A percentile compares a stretch with the other conserved stretches of the same genome.
Evolutionary conservation across 75 land plant genomes (phyloP).

Genomic region (Adiantum capillusveneris): DNA sequence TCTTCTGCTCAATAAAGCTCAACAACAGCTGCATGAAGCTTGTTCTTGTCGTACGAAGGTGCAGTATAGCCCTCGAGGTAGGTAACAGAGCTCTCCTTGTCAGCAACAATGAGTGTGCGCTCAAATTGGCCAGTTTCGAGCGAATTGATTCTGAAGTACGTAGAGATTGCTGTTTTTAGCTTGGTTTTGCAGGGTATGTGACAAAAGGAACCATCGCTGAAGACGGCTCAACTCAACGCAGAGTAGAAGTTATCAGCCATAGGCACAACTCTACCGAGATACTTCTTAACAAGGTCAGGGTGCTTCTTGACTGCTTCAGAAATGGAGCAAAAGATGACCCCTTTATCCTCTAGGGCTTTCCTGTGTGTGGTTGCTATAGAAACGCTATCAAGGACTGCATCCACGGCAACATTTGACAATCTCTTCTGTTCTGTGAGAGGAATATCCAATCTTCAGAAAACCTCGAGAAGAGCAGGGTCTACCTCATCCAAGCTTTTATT

Average conservation of each 20-base stretch:
- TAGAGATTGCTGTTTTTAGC: slow-evolving; percentile 95
- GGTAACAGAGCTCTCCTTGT: slow-evolving; percentile 72
- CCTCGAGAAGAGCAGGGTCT: slow-evolving; percentile 75
- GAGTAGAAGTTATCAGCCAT: slow-evolving; percentile 88
- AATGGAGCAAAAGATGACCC: slow-evolving; percentile 96
- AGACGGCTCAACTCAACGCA: slow-evolving; percentile 89
- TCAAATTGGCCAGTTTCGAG: slow-evolving; percentile 97
- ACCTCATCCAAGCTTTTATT: slow-evolving; percentile 92
- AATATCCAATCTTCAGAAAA: slow-evolving; percentile 68
- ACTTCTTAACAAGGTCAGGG: slow-evolving; percentile 83
- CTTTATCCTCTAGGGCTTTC: slow-evolving; percentile 61
- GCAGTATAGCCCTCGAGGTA: slow-evolving; percentile 99
- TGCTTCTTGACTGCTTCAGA: slow-evolving; percentile 88
- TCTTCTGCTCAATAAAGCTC: slow-evolving; percentile 83
- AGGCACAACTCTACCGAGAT: slow-evolving; percentile 86
- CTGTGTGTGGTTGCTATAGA: slow-evolving; percentile 98
- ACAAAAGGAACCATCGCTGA: slow-evolving; percentile 97
- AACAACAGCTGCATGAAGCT: slow-evolving; percentile 97
- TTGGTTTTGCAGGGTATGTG: slow-evolving; percentile 84
- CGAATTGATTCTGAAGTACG: slow-evolving; percentile 93
- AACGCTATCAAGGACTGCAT: slow-evolving; percentile 92
- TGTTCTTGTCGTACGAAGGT: slow-evolving; percentile 85
- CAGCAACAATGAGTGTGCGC: slow-evolving; percentile 89
- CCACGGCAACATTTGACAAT: slow-evolving; percentile 93
- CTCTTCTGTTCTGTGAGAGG: slow-evolving; percentile 91